A percentile compares a stretch with the other conserved stretches of the same genome.
Evolutionary conservation across 192 early-diverging fungal genomes (phyloP).

Genomic region (Dispira simplex): DNA sequence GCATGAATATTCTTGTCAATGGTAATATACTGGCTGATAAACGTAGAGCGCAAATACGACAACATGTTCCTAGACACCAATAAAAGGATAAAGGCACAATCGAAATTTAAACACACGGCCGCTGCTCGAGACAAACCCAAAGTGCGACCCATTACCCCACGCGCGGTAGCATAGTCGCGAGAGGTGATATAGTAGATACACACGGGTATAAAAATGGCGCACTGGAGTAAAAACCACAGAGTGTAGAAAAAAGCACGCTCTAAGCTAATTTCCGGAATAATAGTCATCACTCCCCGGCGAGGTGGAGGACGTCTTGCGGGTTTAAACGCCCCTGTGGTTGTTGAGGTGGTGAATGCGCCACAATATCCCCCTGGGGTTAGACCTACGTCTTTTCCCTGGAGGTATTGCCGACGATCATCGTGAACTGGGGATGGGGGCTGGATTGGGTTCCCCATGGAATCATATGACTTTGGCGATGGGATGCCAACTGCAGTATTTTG

Average conservation of each 20-base stretch:
- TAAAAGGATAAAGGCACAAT: slow-evolving; percentile 54
- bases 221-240: not conserved
- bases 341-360: too few species aligned
- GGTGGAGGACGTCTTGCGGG: not conserved
- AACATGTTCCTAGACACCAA: slow-evolving; percentile 70
- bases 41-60: slow-evolving; percentile 31
- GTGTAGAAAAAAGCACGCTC: slow-evolving; percentile 5
- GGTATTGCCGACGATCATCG: too few species aligned
- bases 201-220: not conserved
- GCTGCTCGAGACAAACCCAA: not conserved
- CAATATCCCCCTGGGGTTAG: too few species aligned
- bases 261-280: not conserved
- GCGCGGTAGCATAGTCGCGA: not conserved
- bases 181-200: not conserved
- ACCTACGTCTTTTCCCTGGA: too few species aligned
- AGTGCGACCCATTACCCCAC: not conserved
- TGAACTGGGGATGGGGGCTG: too few species aligned
- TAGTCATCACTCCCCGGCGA: not conserved
- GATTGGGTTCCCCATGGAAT: too few species aligned
- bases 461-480: too few species aligned
- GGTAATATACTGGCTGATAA: slow-evolving; percentile 40
- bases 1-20: slow-evolving; percentile 61
- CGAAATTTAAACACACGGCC: slow-evolving; percentile 17
- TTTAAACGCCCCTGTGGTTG: too few species aligned
- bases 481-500: too few species aligned